phyloP scores from a whole-genome alignment of 371 early-diverging fungal genomes.

The Apophysomyces sp. region DNA sequence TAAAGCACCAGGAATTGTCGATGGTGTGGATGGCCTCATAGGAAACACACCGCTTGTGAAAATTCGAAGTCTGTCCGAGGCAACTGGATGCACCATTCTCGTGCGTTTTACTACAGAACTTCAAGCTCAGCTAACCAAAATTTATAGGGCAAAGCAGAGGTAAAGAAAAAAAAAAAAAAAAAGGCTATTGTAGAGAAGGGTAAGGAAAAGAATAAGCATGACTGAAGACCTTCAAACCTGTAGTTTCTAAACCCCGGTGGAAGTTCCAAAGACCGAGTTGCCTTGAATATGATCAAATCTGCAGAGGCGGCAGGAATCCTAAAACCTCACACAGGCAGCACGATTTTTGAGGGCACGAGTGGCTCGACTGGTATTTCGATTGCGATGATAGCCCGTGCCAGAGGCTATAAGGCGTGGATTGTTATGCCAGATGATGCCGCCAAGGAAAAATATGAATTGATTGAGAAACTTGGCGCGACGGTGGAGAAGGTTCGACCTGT shows the following conservation, averaged over 20 bases:
- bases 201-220: not conserved
- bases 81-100: conserved; percentile 88
- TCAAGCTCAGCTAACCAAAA: not conserved
- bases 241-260: conserved; percentile 95
- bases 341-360: conserved; percentile 94
- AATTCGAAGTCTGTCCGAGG: conserved; percentile 82
- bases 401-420: conserved; percentile 89
- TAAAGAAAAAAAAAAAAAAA: too few relatives aligned
- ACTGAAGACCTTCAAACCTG: not conserved
- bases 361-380: conserved; percentile 86
- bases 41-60: conserved; percentile 90
- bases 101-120: conserved; percentile 36
- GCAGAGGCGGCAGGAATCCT: conserved; percentile 74
- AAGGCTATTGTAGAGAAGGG: not conserved
- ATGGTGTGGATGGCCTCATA: conserved; percentile 77
- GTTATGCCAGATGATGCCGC: conserved; percentile 97
- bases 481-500: conserved; percentile 93
- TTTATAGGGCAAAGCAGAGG: conserved; percentile 46
- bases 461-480: conserved; percentile 84
- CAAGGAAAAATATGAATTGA: conserved; percentile 82
- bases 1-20: conserved; percentile 35
- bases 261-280: conserved; percentile 92
- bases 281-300: conserved; percentile 77
- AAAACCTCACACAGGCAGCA: conserved; percentile 64
- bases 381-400: conserved; percentile 80